These are phyloP conservation scores for Inosperma sp. DNA, from an alignment of 768 basidiomycete genomes.

Conservation along the genomic window DNA sequence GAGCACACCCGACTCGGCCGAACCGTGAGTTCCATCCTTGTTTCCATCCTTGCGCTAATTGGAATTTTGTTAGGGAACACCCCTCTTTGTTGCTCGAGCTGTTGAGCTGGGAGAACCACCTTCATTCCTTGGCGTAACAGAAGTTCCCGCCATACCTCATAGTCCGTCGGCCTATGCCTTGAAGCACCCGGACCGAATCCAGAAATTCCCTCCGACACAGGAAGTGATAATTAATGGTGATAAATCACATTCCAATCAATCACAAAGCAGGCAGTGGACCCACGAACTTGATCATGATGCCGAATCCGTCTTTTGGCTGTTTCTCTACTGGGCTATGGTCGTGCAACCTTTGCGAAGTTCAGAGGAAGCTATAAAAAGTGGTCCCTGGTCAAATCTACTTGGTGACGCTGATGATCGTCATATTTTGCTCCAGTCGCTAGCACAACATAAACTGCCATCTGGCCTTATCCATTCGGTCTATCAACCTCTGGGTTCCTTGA, in stretches of 20 bases:
- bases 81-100: neutral
- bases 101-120: neutral
- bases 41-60: neutral
- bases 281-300: slow-evolving; percentile 3
- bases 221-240: no score
- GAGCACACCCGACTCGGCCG: neutral
- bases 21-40: no score
- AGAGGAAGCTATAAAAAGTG: neutral
- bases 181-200: neutral
- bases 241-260: no score
- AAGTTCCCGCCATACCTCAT: neutral
- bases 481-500: no score
- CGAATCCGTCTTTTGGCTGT: neutral
- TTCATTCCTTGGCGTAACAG: neutral
- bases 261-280: neutral
- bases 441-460: no score
- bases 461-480: no score
- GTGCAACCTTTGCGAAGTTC: neutral
- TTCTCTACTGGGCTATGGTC: neutral
- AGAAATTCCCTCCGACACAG: neutral
- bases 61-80: neutral
- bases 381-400: no score
- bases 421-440: no score
- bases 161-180: neutral
- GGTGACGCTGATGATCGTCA: no score